Evolutionary conservation across 257 asterid genomes (phyloP).

Genomic region (Anisodus acutangulus): DNA sequence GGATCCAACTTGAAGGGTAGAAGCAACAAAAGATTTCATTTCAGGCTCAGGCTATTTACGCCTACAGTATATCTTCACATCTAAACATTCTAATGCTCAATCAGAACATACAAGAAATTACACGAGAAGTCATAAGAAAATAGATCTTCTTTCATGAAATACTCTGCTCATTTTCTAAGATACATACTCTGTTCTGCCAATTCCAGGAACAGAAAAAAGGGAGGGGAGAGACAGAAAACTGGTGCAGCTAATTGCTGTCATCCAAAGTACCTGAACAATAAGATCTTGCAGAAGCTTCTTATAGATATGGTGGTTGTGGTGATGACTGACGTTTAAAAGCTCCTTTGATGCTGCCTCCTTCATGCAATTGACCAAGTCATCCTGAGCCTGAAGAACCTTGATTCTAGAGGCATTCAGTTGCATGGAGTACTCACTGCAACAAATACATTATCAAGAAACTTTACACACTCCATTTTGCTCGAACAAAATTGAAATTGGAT

Average conservation of each 20-base stretch:
- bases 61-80: background rate
- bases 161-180: background rate
- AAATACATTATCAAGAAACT: slow-evolving; percentile 29
- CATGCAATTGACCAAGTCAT: slow-evolving; percentile 82
- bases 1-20: slow-evolving; percentile 15
- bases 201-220: background rate
- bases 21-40: background rate
- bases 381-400: slow-evolving; percentile 94
- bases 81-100: slow-evolving; percentile 14
- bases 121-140: slow-evolving; percentile 15
- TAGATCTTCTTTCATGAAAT: slow-evolving; percentile 16
- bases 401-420: slow-evolving; percentile 82
- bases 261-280: slow-evolving; percentile 68
- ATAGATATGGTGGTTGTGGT: slow-evolving; percentile 51
- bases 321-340: slow-evolving; percentile 55
- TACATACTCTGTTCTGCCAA: background rate
- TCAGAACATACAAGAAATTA: slow-evolving; percentile 9
- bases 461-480: background rate
- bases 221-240: background rate
- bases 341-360: slow-evolving; percentile 71
- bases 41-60: background rate
- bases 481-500: background rate
- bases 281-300: slow-evolving; percentile 69
- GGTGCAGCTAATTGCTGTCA: background rate
- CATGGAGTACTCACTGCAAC: slow-evolving; percentile 80